Evolutionary conservation across 1,284 basidiomycete genomes (phyloP).

Genomic region (Ceratobasidium sp.): DNA sequence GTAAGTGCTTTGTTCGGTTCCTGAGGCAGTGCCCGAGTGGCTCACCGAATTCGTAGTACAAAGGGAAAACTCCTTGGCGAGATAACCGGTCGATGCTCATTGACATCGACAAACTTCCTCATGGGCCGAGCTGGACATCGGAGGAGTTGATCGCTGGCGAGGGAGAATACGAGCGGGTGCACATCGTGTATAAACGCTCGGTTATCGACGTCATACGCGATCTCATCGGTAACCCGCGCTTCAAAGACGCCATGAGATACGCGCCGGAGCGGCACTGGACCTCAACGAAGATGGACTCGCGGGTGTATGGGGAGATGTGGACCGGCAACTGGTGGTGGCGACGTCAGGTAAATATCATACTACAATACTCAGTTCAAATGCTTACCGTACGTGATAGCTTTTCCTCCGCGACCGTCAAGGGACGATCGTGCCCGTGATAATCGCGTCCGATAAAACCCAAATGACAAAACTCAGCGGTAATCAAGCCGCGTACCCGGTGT

Average conservation of each 20-base stretch:
- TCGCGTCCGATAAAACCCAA: conserved; percentile 43
- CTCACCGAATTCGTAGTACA: not conserved
- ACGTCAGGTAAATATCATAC: conserved; percentile 10
- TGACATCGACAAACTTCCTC: not conserved
- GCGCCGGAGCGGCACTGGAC: conserved; percentile 3
- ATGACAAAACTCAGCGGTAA: conserved; percentile 38
- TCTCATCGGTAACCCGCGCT: conserved; percentile 38
- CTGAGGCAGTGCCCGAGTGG: too few species aligned
- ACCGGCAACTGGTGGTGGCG: conserved; percentile 42
- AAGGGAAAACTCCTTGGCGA: not conserved
- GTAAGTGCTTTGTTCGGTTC: not conserved
- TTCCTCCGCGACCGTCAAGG: conserved; percentile 19
- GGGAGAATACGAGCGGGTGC: not conserved
- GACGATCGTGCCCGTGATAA: conserved; percentile 41
- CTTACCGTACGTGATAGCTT: conserved; percentile 17
- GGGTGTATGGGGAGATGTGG: conserved; percentile 39
- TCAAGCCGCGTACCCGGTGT: conserved; percentile 43
- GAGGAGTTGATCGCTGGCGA: not conserved
- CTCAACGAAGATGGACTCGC: not conserved
- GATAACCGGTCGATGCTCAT: not conserved
- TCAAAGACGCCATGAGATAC: conserved; percentile 25
- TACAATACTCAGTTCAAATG: too few species aligned
- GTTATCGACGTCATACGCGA: conserved; percentile 54
- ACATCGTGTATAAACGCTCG: conserved; percentile 50
- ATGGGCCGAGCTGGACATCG: not conserved